Evolutionary conservation across 768 basidiomycete species (phyloP), one percentile per base, ranked within the genome.

Genomic region (Lactifluus piperatus): DNA sequence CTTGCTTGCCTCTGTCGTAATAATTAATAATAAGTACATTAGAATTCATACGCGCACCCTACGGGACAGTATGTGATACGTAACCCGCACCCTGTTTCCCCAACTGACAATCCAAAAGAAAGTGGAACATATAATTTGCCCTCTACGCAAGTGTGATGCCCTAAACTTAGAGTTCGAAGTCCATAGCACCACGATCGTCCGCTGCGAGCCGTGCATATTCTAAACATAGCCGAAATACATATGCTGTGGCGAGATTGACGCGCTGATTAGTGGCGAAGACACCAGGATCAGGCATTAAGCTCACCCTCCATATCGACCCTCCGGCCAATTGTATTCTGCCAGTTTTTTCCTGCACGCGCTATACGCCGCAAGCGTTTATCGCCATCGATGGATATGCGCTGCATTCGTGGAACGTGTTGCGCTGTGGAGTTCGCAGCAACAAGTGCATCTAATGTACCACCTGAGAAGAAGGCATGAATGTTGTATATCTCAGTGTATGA

Each of bases 401-500:
- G 68, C 51, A 75, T 72, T 39, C 65, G 65, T 50, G 73, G 71
- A 5, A 72, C 62, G 20, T 46, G 20, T 11, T 68, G 68, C 24
- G 69, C 63, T 0, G 82, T 82, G 18, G 76, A 77, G 65, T 84
- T 85, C 24, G 76, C 76, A 0, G 76, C 74, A 30, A 75, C 70
- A 10, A 88, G 71, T 39, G 84, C 81, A 3, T 84, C 75, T 11
- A 76, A 68, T 0, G 90, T 78, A 1, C 90, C 82, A 0, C 95
- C 94, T 0, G 91, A 92, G 76, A 97, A 98, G 77, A 86, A 99
- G 2, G 91, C 81, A 67, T 90, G 83, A 56, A 97, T 81, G 69
- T 97, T 94, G 75, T 98, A 97, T 52, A 99, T 84, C 72, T 99
- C 95, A 46, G 79, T 73, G 72, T 97, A 97, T 4, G 84, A 79